These are phyloP conservation scores for Actinidia chinensis DNA, from an alignment of 179 eudicot genomes.

Conservation along the genomic window DNA sequence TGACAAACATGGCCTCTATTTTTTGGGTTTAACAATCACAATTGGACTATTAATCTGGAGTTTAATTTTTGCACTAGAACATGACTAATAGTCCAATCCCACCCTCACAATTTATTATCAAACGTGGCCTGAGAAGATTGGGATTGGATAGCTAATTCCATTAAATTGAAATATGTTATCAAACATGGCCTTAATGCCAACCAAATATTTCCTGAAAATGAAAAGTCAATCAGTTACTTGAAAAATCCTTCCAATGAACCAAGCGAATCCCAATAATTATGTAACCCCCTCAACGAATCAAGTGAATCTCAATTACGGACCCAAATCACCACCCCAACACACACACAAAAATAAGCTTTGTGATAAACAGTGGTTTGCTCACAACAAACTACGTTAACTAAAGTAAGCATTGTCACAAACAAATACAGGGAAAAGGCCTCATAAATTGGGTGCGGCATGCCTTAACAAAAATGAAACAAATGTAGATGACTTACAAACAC, in stretches of 20 bases:
- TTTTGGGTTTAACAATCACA: no score
- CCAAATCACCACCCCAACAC: background rate
- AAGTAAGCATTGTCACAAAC: background rate
- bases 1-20: no score
- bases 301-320: background rate
- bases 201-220: no score
- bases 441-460: background rate
- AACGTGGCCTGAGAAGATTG: no score
- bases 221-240: no score
- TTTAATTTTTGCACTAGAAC: no score
- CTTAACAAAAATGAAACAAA: background rate
- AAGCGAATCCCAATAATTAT: background rate
- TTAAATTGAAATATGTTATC: no score
- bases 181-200: no score
- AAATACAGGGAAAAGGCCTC: background rate
- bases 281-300: background rate
- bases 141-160: no score
- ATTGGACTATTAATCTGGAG: no score
- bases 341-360: background rate
- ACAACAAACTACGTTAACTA: background rate
- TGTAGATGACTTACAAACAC: conserved; percentile 15
- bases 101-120: no score
- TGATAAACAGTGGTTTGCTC: background rate
- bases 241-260: background rate
- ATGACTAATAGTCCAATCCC: no score